phyloP scores from a whole-genome alignment of 139 green algal species.

The Chlorella sp. region DNA sequence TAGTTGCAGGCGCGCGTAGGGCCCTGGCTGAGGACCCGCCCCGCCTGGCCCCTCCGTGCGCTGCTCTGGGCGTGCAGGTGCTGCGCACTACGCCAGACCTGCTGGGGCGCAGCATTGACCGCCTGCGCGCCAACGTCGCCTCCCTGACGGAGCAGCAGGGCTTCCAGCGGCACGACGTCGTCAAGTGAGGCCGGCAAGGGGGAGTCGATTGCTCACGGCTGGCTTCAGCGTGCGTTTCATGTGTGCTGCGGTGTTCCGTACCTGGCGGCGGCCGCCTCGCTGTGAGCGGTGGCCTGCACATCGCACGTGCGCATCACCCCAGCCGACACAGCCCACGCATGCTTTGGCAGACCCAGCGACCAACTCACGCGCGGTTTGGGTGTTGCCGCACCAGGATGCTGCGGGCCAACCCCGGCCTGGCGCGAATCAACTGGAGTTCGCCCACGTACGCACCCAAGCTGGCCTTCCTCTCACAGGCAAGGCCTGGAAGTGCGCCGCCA shows the following conservation, averaged over 20 bases:
- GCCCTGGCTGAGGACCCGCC: background rate
- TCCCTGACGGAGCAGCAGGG: background rate
- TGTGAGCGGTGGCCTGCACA: no score
- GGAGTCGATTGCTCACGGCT: no score
- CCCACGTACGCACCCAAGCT: constrained; percentile 13
- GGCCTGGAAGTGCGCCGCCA: no score
- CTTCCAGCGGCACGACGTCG: no score
- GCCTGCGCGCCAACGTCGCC: background rate
- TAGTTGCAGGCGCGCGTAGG: no score
- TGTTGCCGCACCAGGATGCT: constrained; percentile 2
- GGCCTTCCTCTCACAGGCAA: background rate
- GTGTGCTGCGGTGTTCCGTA: no score
- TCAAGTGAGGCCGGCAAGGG: background rate
- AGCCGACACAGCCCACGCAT: no score
- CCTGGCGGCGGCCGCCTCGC: no score
- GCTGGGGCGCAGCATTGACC: background rate
- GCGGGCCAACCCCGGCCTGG: background rate
- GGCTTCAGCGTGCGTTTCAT: no score
- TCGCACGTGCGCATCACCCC: no score
- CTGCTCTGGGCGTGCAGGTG: background rate
- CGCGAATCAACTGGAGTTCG: background rate
- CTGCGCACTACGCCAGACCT: constrained; percentile 1
- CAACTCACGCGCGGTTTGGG: no score
- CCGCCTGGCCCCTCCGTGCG: background rate
- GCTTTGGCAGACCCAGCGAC: no score